Evolutionary conservation across 768 basidiomycete genomes (phyloP).

Genomic region (Kwoniella sp.): DNA sequence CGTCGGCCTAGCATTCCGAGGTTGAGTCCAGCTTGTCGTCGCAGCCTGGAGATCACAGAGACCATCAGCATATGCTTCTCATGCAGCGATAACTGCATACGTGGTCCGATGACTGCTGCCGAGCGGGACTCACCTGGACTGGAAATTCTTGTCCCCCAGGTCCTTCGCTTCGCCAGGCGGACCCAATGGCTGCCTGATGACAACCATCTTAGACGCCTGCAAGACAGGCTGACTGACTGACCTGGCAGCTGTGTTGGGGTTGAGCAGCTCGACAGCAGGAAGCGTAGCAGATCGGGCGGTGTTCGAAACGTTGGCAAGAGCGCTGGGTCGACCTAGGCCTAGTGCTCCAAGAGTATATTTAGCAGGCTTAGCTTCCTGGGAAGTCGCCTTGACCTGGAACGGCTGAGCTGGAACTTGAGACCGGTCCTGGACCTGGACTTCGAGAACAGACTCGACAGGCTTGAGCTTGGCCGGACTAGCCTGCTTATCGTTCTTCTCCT

Average conservation of each 20-base stretch:
- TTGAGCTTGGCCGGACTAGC: not conserved
- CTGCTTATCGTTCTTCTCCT: slow-evolving; percentile 3
- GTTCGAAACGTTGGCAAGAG: not conserved
- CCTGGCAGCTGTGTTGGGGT: slow-evolving; percentile 3
- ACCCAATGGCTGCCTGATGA: slow-evolving; percentile 47
- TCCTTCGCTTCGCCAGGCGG: slow-evolving; percentile 50
- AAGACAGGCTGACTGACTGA: slow-evolving; percentile 18
- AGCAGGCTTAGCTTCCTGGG: slow-evolving; percentile 4
- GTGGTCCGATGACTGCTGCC: too few relatives aligned
- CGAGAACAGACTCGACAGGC: not conserved
- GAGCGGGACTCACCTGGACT: slow-evolving; percentile 34
- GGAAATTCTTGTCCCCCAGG: slow-evolving; percentile 48
- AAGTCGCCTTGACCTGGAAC: too few relatives aligned
- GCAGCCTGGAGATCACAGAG: slow-evolving; percentile 21
- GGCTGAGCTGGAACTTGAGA: not conserved
- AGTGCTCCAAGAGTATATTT: slow-evolving; percentile 17
- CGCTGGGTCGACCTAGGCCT: slow-evolving; percentile 14
- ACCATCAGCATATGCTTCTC: not conserved
- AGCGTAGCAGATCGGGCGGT: not conserved
- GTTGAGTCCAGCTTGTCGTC: slow-evolving; percentile 35
- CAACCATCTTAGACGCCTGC: slow-evolving; percentile 9
- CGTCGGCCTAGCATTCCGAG: slow-evolving; percentile 41
- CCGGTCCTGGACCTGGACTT: not conserved
- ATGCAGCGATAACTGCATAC: too few relatives aligned
- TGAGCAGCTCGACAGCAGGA: not conserved